Evolutionary conservation across 208 protist species (phyloP), one percentile per base, ranked within the genome.

Genomic region (Herpetomonas samuelpessoai): DNA sequence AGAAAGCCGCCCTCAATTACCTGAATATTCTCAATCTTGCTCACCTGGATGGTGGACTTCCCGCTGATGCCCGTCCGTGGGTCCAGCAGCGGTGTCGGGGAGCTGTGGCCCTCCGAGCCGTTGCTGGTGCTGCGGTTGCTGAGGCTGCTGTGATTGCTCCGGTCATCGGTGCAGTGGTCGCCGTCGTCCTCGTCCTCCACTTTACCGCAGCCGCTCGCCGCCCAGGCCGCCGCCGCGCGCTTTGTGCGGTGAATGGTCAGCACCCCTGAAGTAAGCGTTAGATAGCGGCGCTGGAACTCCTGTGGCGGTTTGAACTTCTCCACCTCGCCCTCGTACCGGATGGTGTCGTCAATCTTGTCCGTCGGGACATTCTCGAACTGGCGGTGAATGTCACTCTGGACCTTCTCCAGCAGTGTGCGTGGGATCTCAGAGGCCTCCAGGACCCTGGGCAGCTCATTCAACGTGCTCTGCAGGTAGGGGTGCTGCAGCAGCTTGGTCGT

Each of bases 11-110:
- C 35, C 9, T 45, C 54, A n/a, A 73, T 47, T 19, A 26, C 14
- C 49, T 60, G 30, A n/a, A 81, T 35, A 22, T 69, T 46, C 29
- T 76, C 62, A 51, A 81, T 74, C n/a, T 24, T 16, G 6, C 45
- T 61, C n/a, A 76, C 28, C 25, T 39, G 52, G 26, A 64, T 30
- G 44, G 12, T 26, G 18, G 61, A 49, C 24, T 25, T 27, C 9
- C 19, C 30, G 21, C 27, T 49, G 21, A 27, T 55, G 6, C 28
- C 31, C 10, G 38, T 14, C 25, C 4, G 7, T 39, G 3, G 14
- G 46, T 3, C 3, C 45, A 4, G 2, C n/a, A 14, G 14, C 31
- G 47, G 14, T 24, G 19, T 50, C 41, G 16, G 3, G 61, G 3
- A n/a, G 21, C 12, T 14, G 46, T 18, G 3, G 58, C 28, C 38